Percentiles rank a stretch among this genome's conserved stretches.
These are phyloP conservation scores for Talaromyces wortmannii DNA, from an alignment of 495 filamentous ascomycete species.

Conservation along the genomic window DNA sequence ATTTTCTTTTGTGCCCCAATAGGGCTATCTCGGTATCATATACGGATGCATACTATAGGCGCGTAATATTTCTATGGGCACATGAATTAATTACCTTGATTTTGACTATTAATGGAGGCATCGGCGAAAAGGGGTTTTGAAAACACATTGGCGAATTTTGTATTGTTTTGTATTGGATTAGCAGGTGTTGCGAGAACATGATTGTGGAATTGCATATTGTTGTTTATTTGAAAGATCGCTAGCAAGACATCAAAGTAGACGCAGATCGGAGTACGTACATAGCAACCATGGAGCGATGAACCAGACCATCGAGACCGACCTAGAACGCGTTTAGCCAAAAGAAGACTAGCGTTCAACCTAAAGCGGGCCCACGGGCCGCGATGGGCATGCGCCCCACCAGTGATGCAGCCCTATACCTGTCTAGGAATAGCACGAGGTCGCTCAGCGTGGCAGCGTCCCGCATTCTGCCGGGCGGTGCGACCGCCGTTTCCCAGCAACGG, in stretches of 20 bases:
- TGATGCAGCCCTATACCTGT: not conserved
- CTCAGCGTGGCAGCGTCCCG: not conserved
- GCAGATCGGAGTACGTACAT: not conserved
- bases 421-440: not conserved
- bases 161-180: not conserved
- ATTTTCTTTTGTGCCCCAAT: constrained; percentile 43
- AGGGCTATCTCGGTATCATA: constrained; percentile 10
- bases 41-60: constrained; percentile 7
- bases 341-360: constrained; percentile 1
- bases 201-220: not conserved
- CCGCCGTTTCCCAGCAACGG: constrained; percentile 28
- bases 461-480: constrained; percentile 22
- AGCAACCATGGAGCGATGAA: not conserved
- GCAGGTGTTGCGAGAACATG: too few species aligned
- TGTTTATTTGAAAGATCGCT: not conserved
- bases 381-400: not conserved
- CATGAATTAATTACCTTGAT: not conserved
- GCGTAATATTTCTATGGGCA: not conserved
- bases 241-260: not conserved
- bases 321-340: not conserved
- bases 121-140: not conserved
- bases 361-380: not conserved
- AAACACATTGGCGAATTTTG: not conserved
- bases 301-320: not conserved
- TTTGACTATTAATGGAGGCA: not conserved